Base-by-base conservation (phyloP, 2,329 filamentous ascomycete genomes). In the Scedosporium minutisporum region DNA sequence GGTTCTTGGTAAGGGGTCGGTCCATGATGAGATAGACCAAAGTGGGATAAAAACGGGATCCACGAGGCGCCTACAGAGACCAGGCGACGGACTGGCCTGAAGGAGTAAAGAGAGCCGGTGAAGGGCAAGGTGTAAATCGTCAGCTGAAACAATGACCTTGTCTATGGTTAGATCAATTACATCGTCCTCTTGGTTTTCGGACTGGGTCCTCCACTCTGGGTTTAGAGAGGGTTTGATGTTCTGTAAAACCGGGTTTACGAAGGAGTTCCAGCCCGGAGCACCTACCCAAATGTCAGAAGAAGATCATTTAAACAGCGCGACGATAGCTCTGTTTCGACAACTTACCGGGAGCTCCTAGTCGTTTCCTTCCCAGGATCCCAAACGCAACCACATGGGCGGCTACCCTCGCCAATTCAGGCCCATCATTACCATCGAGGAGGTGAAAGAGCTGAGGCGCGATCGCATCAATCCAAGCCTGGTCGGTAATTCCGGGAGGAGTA, bases 71-170 rank as follows among this genome's bases (percentile, higher is more conserved):
- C 80, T 85, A 55, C 85, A 82, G 9, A 90, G 73, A 0, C 86
- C 86, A 0, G 87, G 84, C 62, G 89, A 87, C 0, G 87, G 86
- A 68, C 88, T 87, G 0, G 86, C 87, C 21, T 82, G 76, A 1
- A 86, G 70, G 1, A 91, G 72, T 0, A 79, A 76, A 42, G 77
- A 78, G 0, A 91, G 71, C 16, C 87, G 79, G 38, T 74, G 76
- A 2, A 91, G 69, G 1, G 84, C 80, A 41, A 71, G 70, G 18
- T 76, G 74, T 4, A 90, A 71, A 1, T 80, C 74, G 1, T 74
- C 68, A 3, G 80, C 72, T 5, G 74, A 65, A 16, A 86, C 79
- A 9, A 88, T 64, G 0, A 81, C 70, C 14, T 64, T 71, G 6
- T 76, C 72, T 59, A 67, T 71, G 64, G 75, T 76, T 18, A 84